phyloP scores from a whole-genome alignment of 1,284 basidiomycete genomes.

The Trametes sp. region DNA sequence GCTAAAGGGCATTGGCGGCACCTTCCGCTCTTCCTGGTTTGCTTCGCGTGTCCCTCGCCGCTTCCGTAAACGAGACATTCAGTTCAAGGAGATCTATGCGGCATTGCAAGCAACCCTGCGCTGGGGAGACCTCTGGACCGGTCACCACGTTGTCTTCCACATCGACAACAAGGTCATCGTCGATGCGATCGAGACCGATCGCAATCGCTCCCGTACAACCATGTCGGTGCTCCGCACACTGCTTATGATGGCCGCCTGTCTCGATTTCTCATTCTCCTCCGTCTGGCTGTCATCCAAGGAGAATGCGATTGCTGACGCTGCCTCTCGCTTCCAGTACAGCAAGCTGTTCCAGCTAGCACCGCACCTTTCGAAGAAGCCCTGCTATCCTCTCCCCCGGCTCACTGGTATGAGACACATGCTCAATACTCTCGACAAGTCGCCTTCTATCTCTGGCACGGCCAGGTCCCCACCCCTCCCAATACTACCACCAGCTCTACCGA shows the following conservation, averaged over 20 bases:
- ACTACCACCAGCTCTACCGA: conserved; percentile 4
- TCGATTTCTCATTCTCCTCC: conserved; percentile 8
- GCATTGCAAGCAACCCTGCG: conserved; percentile 7
- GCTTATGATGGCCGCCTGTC: conserved; percentile 14
- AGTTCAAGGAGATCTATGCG: conserved; percentile 16
- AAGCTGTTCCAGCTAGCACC: conserved; percentile 14
- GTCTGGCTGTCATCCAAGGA: conserved; percentile 11
- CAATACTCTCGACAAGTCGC: conserved; percentile 15
- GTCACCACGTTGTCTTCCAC: conserved; percentile 16
- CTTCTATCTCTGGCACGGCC: conserved; percentile 36
- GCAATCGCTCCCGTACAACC: conserved; percentile 9
- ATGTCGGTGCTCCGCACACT: conserved; percentile 14
- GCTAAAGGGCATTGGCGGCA: conserved; percentile 4
- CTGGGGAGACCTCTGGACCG: conserved; percentile 11
- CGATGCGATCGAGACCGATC: conserved; percentile 9
- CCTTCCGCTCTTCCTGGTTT: neutral
- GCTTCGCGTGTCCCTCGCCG: conserved; percentile 7
- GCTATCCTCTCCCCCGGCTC: conserved; percentile 12
- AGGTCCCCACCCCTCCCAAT: conserved; percentile 39
- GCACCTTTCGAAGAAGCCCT: conserved; percentile 5
- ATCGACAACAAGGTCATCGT: conserved; percentile 20
- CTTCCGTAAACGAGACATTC: conserved; percentile 7
- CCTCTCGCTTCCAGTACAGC: conserved; percentile 20
- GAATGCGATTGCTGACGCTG: conserved; percentile 20
- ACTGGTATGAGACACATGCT: conserved; percentile 18